Conservation (phyloP, 2,329 filamentous ascomycete species). For the Thermothelomyces thermophilus region DNA sequence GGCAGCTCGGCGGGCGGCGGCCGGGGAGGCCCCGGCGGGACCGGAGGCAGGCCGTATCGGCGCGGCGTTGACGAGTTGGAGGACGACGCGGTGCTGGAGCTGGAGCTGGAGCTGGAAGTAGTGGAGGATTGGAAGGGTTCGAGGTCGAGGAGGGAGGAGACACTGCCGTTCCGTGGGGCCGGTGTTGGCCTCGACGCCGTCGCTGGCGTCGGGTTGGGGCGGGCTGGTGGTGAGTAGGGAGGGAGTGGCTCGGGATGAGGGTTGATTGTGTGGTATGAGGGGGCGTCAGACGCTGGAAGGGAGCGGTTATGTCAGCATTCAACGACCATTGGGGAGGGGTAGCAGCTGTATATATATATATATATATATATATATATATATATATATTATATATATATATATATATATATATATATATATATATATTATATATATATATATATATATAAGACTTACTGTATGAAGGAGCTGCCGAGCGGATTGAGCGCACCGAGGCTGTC, state of each 20-base stretch:
- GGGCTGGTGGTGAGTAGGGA: slow-evolving; percentile 41
- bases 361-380: no score
- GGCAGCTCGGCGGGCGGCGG: slow-evolving; percentile 30
- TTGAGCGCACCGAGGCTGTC: slow-evolving; percentile 59
- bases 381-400: no score
- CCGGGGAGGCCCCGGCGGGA: slow-evolving; percentile 35
- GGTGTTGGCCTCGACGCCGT: not conserved
- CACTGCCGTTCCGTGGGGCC: slow-evolving; percentile 2
- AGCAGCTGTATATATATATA: no score
- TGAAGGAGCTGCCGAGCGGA: slow-evolving; percentile 61
- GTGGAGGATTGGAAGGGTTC: not conserved
- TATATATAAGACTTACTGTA: slow-evolving; percentile 60
- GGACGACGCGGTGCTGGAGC: no score
- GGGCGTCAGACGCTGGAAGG: slow-evolving; percentile 52
- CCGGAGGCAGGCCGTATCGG: slow-evolving; percentile 42
- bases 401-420: no score
- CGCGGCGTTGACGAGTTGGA: slow-evolving; percentile 14
- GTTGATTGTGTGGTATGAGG: slow-evolving; percentile 55
- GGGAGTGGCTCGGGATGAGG: slow-evolving; percentile 43
- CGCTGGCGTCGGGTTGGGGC: not conserved
- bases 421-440: no score
- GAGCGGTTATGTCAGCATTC: not conserved
- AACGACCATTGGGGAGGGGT: no score
- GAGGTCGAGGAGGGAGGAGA: slow-evolving; percentile 16
- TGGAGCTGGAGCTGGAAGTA: slow-evolving; percentile 8